phyloP scores from a whole-genome alignment of 306 rosid genomes.

The Quercus berberidifolia region DNA sequence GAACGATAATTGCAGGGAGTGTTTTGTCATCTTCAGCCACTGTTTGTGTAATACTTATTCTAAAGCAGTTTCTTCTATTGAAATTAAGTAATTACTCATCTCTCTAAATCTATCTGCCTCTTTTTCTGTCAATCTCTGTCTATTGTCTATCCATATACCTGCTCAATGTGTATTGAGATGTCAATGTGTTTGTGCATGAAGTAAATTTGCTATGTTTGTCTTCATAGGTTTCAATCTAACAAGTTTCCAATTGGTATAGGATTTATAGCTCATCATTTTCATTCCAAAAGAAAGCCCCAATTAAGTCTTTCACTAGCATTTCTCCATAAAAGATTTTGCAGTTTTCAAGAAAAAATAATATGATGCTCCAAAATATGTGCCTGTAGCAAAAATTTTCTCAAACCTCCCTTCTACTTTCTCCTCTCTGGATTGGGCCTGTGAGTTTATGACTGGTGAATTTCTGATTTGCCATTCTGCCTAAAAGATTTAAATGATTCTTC shows the following conservation, averaged over 20 bases:
- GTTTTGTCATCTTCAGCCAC: neutral
- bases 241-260: neutral
- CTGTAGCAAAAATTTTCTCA: too few species aligned
- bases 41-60: neutral
- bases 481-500: too few species aligned
- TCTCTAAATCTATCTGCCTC: neutral
- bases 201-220: neutral
- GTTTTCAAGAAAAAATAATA: neutral
- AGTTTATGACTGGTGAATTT: too few species aligned
- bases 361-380: too few species aligned
- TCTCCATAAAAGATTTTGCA: neutral
- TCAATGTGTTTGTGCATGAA: too few species aligned
- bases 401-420: too few species aligned
- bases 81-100: neutral
- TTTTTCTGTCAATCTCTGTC: neutral
- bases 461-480: too few species aligned
- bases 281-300: neutral
- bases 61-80: neutral
- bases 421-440: too few species aligned
- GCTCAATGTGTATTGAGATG: too few species aligned
- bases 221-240: neutral
- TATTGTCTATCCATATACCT: neutral
- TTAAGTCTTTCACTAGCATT: neutral
- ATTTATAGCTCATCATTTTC: neutral
- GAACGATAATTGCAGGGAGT: constrained; percentile 1